These are phyloP conservation scores for Botrytis squamosa DNA, from an alignment of 2,329 filamentous ascomycete species.

Conservation along the genomic window DNA sequence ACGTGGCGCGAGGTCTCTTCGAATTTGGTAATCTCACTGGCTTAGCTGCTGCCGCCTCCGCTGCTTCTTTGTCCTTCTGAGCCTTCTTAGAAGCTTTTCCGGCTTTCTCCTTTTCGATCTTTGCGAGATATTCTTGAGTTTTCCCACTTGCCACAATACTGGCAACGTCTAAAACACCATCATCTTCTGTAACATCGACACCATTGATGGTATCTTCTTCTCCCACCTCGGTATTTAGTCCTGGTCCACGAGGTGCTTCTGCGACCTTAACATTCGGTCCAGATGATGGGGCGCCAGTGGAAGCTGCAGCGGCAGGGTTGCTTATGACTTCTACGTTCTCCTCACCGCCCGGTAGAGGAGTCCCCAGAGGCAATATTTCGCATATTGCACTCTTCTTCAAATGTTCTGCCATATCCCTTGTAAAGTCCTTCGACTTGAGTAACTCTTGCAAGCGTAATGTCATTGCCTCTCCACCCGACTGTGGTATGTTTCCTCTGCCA, in stretches of 20 bases:
- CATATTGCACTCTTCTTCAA: slow-evolving; percentile 66
- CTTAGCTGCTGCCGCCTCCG: slow-evolving; percentile 52
- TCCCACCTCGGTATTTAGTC: slow-evolving; percentile 31
- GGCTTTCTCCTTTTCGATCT: slow-evolving; percentile 77
- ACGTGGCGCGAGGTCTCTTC: slow-evolving; percentile 66
- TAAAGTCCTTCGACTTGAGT: slow-evolving; percentile 59
- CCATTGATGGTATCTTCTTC: slow-evolving; percentile 42
- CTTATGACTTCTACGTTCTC: slow-evolving; percentile 43
- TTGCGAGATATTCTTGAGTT: slow-evolving; percentile 77
- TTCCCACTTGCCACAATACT: slow-evolving; percentile 79
- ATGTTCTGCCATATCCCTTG: slow-evolving; percentile 67
- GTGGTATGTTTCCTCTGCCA: slow-evolving; percentile 58
- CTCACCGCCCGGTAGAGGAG: slow-evolving; percentile 47
- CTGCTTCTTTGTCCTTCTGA: slow-evolving; percentile 52
- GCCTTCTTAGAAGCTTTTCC: slow-evolving; percentile 45
- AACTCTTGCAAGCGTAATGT: slow-evolving; percentile 71
- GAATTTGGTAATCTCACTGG: slow-evolving; percentile 66
- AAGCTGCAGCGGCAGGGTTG: slow-evolving; percentile 39
- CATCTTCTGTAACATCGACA: slow-evolving; percentile 52
- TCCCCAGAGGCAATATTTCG: slow-evolving; percentile 61
- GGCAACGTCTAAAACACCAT: slow-evolving; percentile 81
- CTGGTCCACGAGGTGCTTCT: slow-evolving; percentile 32
- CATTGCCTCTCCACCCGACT: slow-evolving; percentile 83
- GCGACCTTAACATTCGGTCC: slow-evolving; percentile 40
- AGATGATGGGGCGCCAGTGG: slow-evolving; percentile 37